A percentile compares a stretch with the other conserved stretches of the same genome.
These are phyloP conservation scores for Ochromonas danica DNA, from an alignment of 108 stramenopile species.

Conservation along the genomic window DNA sequence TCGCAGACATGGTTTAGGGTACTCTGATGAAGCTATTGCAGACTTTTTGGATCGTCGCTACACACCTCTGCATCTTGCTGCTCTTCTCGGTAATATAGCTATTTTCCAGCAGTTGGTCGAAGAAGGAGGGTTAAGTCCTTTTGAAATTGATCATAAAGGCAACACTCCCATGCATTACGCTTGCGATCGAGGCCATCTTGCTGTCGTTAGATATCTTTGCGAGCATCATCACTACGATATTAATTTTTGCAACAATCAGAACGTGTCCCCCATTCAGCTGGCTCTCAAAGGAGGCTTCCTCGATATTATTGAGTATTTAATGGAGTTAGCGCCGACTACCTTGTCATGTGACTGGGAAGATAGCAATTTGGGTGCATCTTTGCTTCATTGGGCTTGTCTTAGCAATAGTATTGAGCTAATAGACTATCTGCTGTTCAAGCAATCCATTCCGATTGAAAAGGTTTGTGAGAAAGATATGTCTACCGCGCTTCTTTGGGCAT, in stretches of 20 bases:
- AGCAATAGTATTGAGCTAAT: not conserved
- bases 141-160: not conserved
- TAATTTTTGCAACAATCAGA: not conserved
- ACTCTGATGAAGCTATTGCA: not conserved
- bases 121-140: not conserved
- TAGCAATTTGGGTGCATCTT: not conserved
- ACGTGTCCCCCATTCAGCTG: not conserved
- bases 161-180: not conserved
- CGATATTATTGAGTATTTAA: not conserved
- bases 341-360: not conserved
- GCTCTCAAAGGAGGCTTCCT: not conserved
- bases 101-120: not conserved
- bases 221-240: not conserved
- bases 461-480: not conserved
- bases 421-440: not conserved
- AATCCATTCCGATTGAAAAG: not conserved
- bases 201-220: not conserved
- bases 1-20: not conserved
- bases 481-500: not conserved
- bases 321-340: not conserved
- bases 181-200: not conserved
- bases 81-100: not conserved
- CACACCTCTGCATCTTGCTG: not conserved
- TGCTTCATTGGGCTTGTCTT: constrained; percentile 5
- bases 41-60: not conserved